Percentiles rank a stretch among this genome's conserved stretches.
phyloP scores from a whole-genome alignment of 257 asterid genomes.

The Solanum corneliomulleri region DNA sequence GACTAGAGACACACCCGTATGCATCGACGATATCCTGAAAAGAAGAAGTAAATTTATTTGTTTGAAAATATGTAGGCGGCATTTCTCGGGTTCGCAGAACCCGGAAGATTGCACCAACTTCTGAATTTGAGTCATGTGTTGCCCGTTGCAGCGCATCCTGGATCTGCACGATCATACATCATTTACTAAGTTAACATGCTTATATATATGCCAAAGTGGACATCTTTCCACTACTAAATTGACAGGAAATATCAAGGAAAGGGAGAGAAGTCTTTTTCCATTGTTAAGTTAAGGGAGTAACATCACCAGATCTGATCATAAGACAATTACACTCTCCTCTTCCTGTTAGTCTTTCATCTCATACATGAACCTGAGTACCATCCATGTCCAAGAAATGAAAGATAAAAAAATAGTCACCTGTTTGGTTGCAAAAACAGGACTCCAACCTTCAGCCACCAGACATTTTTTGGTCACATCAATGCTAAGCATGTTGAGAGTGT shows the following conservation, averaged over 20 bases:
- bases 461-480: slow-evolving; percentile 94
- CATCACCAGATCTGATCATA: neutral
- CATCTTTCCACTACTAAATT: neutral
- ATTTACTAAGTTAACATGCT: neutral
- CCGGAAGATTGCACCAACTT: slow-evolving; percentile 88
- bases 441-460: slow-evolving; percentile 99
- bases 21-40: slow-evolving; percentile 96
- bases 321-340: neutral
- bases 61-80: slow-evolving; percentile 88
- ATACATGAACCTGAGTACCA: neutral
- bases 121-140: slow-evolving; percentile 73
- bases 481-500: slow-evolving; percentile 97
- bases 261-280: neutral
- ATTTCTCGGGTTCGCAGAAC: slow-evolving; percentile 80
- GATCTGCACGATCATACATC: slow-evolving; percentile 37
- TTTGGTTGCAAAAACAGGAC: slow-evolving; percentile 87
- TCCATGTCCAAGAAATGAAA: neutral
- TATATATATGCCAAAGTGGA: neutral
- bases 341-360: neutral
- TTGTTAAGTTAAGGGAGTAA: neutral
- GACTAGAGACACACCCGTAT: slow-evolving; percentile 67
- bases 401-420: slow-evolving; percentile 36
- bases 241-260: neutral
- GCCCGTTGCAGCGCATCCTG: slow-evolving; percentile 79
- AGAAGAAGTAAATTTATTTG: slow-evolving; percentile 86